phyloP scores from a whole-genome alignment of 768 basidiomycete genomes.

The Daedaleopsis nitida region DNA sequence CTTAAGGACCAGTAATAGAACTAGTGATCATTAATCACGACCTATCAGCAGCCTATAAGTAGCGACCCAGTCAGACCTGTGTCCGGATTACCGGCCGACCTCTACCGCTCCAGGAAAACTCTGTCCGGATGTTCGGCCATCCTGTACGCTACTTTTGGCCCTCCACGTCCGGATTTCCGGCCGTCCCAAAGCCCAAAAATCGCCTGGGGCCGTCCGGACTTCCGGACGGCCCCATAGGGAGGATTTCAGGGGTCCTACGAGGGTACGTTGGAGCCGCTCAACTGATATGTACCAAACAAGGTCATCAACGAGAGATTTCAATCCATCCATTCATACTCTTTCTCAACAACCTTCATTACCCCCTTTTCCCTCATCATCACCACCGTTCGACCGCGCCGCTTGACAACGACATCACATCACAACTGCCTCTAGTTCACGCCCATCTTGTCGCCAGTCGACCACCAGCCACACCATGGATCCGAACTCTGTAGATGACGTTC shows the following conservation, averaged over 20 bases:
- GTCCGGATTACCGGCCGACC: neutral
- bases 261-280: neutral
- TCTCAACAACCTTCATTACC: neutral
- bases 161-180: neutral
- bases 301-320: conserved; percentile 21
- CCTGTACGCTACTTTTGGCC: neutral
- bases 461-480: conserved; percentile 56
- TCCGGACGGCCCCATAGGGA: too few relatives aligned
- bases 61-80: too few relatives aligned
- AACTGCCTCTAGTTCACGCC: neutral
- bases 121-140: neutral
- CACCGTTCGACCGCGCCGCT: neutral
- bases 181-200: neutral
- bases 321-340: conserved; percentile 12
- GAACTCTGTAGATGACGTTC: conserved; percentile 67
- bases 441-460: neutral
- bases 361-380: neutral
- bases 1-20: too few relatives aligned
- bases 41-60: too few relatives aligned
- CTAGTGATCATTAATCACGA: too few relatives aligned
- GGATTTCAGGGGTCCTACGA: neutral
- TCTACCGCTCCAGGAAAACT: neutral
- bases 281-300: conserved; percentile 19
- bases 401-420: neutral
- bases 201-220: neutral